Evolutionary conservation across 2,329 filamentous ascomycete genomes (phyloP), one percentile per base, ranked within the genome.

Genomic region (Talaromyces sp.): DNA sequence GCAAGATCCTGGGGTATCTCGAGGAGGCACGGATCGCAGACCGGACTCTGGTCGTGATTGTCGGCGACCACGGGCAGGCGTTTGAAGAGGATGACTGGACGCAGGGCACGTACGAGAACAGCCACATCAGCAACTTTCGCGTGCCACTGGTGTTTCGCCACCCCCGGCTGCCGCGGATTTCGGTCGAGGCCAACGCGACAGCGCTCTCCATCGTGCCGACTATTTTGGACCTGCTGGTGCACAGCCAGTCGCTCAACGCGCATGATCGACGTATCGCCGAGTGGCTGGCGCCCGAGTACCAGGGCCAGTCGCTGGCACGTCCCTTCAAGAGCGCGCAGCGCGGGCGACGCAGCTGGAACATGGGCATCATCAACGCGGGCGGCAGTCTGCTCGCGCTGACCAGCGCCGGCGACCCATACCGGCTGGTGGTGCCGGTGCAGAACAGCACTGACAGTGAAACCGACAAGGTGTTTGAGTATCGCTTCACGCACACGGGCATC

Each of bases 351-450:
- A 56, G 64, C n/a, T 74, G 72, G 72, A 73, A 73, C 52, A 66
- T 74, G 26, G 70, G 69, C 6, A 58, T 73, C 2, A 70, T 73
- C 61, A 74, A 74, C 32, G 68, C 71, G 0, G 72, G 72, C 49
- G 71, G 71, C 14, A 67, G 69, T 1, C 68, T 88, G 88, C 73
- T 82, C 82, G 63, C 80, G 80, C 63, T 87, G 89, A 76, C 86
- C 86, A 5, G 82, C 79, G 64, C 97, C 88, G 91, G 86, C 88
- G 67, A 91, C 92, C 79, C 74, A 53, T 73, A 83, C 96, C 62
- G 81, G 84, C 62, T 93, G 89, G 64, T 68, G 19, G 86, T 97
- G 58, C 86, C 90, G 5, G 86, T 93, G 10, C 46, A 19, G 4
- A 51, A 27, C 29, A 43, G 49, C 14, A n/a, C 19, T 27, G 4